Evolutionary conservation across 345 rosid species (phyloP).

Genomic region (Dipteronia sinensis): DNA sequence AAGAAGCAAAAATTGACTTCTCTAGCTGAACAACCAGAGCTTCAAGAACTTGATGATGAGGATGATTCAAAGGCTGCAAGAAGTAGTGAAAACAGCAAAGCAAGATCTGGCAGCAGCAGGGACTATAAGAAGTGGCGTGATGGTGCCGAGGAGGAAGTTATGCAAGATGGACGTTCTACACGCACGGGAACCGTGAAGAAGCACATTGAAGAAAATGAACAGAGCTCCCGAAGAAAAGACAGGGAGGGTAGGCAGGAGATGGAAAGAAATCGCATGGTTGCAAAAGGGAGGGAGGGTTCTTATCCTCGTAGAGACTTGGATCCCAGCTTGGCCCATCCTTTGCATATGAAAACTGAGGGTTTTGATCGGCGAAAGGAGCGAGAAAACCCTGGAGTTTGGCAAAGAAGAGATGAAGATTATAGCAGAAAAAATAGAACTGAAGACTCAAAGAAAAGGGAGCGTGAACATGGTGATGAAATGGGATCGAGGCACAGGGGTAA

Average conservation of each 20-base stretch:
- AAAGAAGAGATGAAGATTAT: slow-evolving; percentile 64
- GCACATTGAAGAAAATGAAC: slow-evolving; percentile 57
- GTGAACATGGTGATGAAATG: slow-evolving; percentile 65
- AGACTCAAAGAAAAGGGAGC: slow-evolving; percentile 72
- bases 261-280: slow-evolving; percentile 51
- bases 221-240: slow-evolving; percentile 57
- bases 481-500: slow-evolving; percentile 72
- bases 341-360: slow-evolving; percentile 54
- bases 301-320: slow-evolving; percentile 62
- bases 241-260: slow-evolving; percentile 57
- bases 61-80: slow-evolving; percentile 81
- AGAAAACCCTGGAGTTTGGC: slow-evolving; percentile 60
- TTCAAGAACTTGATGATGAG: slow-evolving; percentile 61
- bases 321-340: slow-evolving; percentile 36
- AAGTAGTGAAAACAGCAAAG: slow-evolving; percentile 91
- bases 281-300: slow-evolving; percentile 61
- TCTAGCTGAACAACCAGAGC: slow-evolving; percentile 39
- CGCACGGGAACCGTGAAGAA: slow-evolving; percentile 45
- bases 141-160: slow-evolving; percentile 81
- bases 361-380: slow-evolving; percentile 72
- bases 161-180: slow-evolving; percentile 56
- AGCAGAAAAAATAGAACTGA: slow-evolving; percentile 63
- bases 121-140: slow-evolving; percentile 70
- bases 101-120: slow-evolving; percentile 80
- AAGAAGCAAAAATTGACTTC: slow-evolving; percentile 48